These are phyloP conservation scores for Paecilomyces variotii DNA, from an alignment of 2,329 filamentous ascomycete genomes.

Conservation along the genomic window DNA sequence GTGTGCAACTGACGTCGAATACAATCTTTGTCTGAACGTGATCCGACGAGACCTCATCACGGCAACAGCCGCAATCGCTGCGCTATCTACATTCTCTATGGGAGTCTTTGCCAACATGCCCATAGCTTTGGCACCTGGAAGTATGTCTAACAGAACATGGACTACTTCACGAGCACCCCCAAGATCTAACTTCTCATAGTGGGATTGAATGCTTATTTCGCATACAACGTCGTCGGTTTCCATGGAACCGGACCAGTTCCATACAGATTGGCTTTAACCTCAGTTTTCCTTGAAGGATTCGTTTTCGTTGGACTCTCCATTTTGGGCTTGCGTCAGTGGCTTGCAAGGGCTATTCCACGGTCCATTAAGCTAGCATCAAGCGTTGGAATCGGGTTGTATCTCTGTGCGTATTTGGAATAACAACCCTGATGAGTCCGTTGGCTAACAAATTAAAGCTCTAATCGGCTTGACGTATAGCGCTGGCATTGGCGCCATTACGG, in stretches of 20 bases:
- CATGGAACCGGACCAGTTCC: constrained; percentile 67
- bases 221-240: constrained; percentile 70
- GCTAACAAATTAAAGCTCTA: constrained; percentile 30
- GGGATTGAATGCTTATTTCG: constrained; percentile 82
- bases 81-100: constrained; percentile 74
- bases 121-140: constrained; percentile 63
- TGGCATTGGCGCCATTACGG: constrained; percentile 71
- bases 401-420: constrained; percentile 26
- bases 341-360: constrained; percentile 71
- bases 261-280: constrained; percentile 69
- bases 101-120: constrained; percentile 75
- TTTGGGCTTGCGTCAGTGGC: constrained; percentile 77
- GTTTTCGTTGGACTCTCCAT: constrained; percentile 75
- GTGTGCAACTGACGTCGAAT: constrained; percentile 44
- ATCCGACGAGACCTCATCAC: constrained; percentile 75
- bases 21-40: constrained; percentile 40
- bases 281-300: constrained; percentile 82
- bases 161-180: not conserved
- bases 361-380: constrained; percentile 83
- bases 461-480: constrained; percentile 66
- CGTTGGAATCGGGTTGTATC: constrained; percentile 76
- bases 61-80: constrained; percentile 74
- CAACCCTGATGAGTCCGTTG: not conserved
- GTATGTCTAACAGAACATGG: constrained; percentile 15
- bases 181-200: constrained; percentile 37